Evolutionary conservation across 2,329 filamentous ascomycete species (phyloP).

Genomic region (Aspergillus fischeri): DNA sequence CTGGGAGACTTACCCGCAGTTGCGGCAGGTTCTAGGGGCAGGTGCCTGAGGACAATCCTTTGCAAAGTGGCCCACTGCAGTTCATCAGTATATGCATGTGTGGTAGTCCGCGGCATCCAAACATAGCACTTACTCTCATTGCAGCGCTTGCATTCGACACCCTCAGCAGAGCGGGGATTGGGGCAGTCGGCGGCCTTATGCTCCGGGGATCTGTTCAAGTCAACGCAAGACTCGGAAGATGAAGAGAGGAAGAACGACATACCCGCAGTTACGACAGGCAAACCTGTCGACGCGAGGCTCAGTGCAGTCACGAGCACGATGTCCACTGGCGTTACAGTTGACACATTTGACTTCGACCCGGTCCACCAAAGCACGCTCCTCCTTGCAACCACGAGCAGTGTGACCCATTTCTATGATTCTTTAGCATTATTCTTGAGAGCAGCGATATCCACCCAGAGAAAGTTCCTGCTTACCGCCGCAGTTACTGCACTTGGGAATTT

Average conservation of each 20-base stretch:
- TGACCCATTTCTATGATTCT: constrained; percentile 45
- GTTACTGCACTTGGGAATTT: constrained; percentile 49
- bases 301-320: constrained; percentile 47
- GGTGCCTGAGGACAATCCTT: constrained; percentile 42
- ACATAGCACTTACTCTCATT: constrained; percentile 29
- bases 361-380: constrained; percentile 41
- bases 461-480: constrained; percentile 42
- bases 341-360: constrained; percentile 47
- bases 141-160: constrained; percentile 45
- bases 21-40: constrained; percentile 38
- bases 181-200: constrained; percentile 49
- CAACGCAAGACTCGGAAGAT: constrained; percentile 7
- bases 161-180: constrained; percentile 41
- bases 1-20: constrained; percentile 38
- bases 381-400: constrained; percentile 41
- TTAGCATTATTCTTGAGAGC: not conserved
- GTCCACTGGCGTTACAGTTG: constrained; percentile 46
- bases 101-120: not conserved
- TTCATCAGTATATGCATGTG: not conserved
- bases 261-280: constrained; percentile 54
- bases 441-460: not conserved
- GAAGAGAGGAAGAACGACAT: constrained; percentile 8
- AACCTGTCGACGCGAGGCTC: constrained; percentile 34
- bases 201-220: constrained; percentile 33
- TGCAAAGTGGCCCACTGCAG: constrained; percentile 42